A percentile compares a stretch with the other conserved stretches of the same genome.
These are phyloP conservation scores for Hordeum vulgare DNA, from an alignment of 176 grass and related monocot species.

Conservation along the genomic window DNA sequence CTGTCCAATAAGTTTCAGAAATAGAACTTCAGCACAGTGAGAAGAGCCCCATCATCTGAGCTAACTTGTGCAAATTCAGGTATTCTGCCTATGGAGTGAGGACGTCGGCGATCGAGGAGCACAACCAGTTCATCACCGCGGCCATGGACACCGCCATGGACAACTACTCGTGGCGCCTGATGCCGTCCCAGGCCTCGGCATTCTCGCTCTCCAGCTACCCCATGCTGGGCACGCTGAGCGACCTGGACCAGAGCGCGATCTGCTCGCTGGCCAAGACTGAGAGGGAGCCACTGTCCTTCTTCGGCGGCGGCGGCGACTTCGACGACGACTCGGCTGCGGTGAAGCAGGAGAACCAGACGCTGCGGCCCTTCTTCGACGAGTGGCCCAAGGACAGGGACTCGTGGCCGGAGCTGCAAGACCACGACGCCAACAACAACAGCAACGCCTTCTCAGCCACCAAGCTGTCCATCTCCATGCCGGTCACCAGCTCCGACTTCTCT, in stretches of 20 bases:
- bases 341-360: constrained; percentile 58
- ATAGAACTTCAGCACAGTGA: background rate
- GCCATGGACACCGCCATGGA: constrained; percentile 29
- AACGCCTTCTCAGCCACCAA: constrained; percentile 61
- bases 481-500: constrained; percentile 64
- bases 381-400: constrained; percentile 70
- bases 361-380: constrained; percentile 87
- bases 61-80: constrained; percentile 8
- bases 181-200: constrained; percentile 28
- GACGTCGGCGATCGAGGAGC: constrained; percentile 25
- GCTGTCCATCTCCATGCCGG: constrained; percentile 84
- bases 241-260: constrained; percentile 39
- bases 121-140: constrained; percentile 37
- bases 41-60: background rate
- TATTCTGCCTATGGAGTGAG: constrained; percentile 45
- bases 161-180: constrained; percentile 36
- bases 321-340: background rate
- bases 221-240: constrained; percentile 22
- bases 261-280: constrained; percentile 35
- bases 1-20: background rate
- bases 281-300: constrained; percentile 43
- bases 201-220: constrained; percentile 45
- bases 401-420: constrained; percentile 49
- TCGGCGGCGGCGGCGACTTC: constrained; percentile 21
- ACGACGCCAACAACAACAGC: constrained; percentile 26